These are phyloP conservation scores for Salvia miltiorrhiza DNA, from an alignment of 257 asterid genomes.

Conservation along the genomic window DNA sequence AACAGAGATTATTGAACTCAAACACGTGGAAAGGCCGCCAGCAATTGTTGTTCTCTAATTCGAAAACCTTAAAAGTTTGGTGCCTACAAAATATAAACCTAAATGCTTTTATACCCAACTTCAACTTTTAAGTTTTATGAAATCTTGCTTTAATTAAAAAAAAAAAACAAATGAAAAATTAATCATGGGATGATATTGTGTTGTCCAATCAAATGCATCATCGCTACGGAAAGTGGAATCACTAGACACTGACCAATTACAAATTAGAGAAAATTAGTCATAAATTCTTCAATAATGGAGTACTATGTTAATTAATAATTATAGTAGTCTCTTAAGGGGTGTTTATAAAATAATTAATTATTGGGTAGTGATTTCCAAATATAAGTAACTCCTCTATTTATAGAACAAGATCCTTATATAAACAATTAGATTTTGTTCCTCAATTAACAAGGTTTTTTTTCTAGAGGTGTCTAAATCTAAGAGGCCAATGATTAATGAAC, in stretches of 20 bases:
- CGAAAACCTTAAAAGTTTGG: slow-evolving; percentile 4
- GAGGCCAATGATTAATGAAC: too few species aligned
- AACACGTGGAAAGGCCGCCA: slow-evolving; percentile 17
- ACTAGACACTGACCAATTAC: neutral
- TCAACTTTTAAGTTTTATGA: neutral
- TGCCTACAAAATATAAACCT: neutral
- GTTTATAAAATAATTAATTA: too few species aligned
- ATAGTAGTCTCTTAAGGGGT: too few species aligned
- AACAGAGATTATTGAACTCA: neutral
- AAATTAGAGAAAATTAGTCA: too few species aligned
- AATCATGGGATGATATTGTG: neutral
- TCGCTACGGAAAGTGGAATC: neutral
- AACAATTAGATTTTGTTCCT: too few species aligned
- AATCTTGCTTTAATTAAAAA: neutral
- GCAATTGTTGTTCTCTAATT: slow-evolving; percentile 17
- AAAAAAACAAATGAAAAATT: neutral
- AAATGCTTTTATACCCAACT: neutral
- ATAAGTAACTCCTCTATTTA: too few species aligned
- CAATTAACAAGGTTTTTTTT: too few species aligned
- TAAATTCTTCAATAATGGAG: too few species aligned
- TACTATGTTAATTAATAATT: too few species aligned
- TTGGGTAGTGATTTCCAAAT: too few species aligned
- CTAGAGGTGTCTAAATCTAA: too few species aligned
- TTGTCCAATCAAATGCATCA: neutral
- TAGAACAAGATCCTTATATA: too few species aligned